A percentile compares a stretch with the other conserved stretches of the same genome.
Evolutionary conservation across 495 filamentous ascomycete genomes (phyloP).

Genomic region (Hyphodiscus hymeniophilus): DNA sequence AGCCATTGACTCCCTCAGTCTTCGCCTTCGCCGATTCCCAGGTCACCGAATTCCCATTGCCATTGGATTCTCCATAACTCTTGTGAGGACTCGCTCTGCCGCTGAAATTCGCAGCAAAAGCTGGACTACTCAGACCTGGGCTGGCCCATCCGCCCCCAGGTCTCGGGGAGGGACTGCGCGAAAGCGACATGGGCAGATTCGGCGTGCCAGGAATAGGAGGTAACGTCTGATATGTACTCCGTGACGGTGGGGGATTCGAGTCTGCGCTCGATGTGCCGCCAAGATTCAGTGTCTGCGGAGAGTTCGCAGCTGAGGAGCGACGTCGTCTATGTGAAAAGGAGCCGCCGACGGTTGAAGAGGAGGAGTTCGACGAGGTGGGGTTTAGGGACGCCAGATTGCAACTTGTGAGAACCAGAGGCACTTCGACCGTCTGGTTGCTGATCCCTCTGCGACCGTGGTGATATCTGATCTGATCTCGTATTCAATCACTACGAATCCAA

Average conservation of each 20-base stretch:
- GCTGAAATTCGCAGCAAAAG: slow-evolving; percentile 42
- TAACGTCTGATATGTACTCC: slow-evolving; percentile 5
- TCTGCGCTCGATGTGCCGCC: slow-evolving; percentile 1
- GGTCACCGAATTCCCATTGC: slow-evolving; percentile 50
- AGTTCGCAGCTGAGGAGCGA: slow-evolving; percentile 19
- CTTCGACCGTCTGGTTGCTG: slow-evolving; percentile 16
- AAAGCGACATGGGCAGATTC: slow-evolving; percentile 62
- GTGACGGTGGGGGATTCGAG: background rate
- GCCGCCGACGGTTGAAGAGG: slow-evolving; percentile 11
- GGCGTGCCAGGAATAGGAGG: slow-evolving; percentile 32
- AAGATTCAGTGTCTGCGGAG: slow-evolving; percentile 13
- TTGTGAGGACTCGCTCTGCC: slow-evolving; percentile 59
- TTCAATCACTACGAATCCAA: background rate
- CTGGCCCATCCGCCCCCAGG: slow-evolving; percentile 81
- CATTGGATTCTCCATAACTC: slow-evolving; percentile 32
- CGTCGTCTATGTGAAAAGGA: slow-evolving; percentile 23
- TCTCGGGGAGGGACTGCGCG: slow-evolving; percentile 74
- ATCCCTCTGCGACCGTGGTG: background rate
- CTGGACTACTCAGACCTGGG: slow-evolving; percentile 61
- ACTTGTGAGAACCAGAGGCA: slow-evolving; percentile 11
- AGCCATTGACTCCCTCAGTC: slow-evolving; percentile 61
- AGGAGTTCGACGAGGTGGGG: slow-evolving; percentile 15
- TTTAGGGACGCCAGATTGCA: slow-evolving; percentile 25
- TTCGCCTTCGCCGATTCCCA: slow-evolving; percentile 77
- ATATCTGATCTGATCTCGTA: background rate